Conservation (phyloP, 2,329 filamentous ascomycete genomes). For the Verticillium klebahnii region DNA sequence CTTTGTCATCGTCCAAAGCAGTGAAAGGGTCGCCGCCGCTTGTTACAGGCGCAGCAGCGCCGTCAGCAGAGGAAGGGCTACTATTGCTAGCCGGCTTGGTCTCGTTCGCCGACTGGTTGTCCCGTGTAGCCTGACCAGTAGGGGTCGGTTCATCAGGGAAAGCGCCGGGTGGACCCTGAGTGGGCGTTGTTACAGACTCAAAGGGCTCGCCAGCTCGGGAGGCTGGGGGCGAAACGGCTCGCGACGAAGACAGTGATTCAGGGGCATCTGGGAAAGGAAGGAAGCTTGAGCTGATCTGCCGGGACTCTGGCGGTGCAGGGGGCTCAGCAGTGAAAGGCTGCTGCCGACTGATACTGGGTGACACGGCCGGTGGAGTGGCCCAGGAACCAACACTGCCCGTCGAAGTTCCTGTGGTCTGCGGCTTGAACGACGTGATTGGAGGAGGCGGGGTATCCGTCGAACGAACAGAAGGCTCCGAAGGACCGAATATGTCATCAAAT, state of each 20-base stretch:
- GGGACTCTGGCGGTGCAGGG: constrained; percentile 63
- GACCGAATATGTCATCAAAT: constrained; percentile 85
- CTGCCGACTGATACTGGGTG: constrained; percentile 60
- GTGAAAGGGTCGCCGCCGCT: constrained; percentile 44
- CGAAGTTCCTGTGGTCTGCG: constrained; percentile 54
- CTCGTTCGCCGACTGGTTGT: constrained; percentile 7
- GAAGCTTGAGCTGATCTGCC: constrained; percentile 73
- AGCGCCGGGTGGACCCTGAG: constrained; percentile 21
- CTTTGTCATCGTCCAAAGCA: constrained; percentile 50
- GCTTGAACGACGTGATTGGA: constrained; percentile 59
- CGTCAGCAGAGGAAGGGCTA: constrained; percentile 12
- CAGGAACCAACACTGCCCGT: constrained; percentile 47
- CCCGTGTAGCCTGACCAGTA: constrained; percentile 25
- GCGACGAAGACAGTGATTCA: constrained; percentile 71
- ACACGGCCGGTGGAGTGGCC: constrained; percentile 51
- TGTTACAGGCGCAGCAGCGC: background rate
- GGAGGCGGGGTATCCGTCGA: constrained; percentile 35
- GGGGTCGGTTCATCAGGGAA: constrained; percentile 31
- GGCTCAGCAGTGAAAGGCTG: constrained; percentile 52
- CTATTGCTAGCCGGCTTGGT: constrained; percentile 27
- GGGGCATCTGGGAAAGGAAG: constrained; percentile 63
- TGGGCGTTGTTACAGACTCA: constrained; percentile 21
- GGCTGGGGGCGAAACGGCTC: constrained; percentile 69
- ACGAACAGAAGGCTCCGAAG: constrained; percentile 46
- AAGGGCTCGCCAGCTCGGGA: constrained; percentile 50